phyloP scores from a whole-genome alignment of 202 grass and related monocot species.

The Cymbopogon flexuosus region DNA sequence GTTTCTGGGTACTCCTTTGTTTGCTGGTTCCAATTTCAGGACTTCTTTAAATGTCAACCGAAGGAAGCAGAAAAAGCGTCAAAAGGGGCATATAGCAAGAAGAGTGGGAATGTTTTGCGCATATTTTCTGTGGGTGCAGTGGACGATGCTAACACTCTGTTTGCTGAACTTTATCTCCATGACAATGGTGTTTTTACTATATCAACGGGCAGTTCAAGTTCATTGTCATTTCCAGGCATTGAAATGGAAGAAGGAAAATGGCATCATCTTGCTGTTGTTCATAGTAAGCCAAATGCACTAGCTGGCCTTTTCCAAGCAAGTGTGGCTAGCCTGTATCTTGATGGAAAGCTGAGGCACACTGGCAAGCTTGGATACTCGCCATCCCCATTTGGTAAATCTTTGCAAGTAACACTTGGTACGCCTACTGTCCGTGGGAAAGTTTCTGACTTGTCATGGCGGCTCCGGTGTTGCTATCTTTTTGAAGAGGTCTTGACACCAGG shows the following conservation, averaged over 20 bases:
- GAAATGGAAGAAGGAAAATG: conserved; percentile 94
- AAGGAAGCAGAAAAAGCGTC: conserved; percentile 75
- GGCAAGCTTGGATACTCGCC: conserved; percentile 95
- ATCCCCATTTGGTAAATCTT: conserved; percentile 81
- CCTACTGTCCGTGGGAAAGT: conserved; percentile 55
- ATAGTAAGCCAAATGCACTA: conserved; percentile 98
- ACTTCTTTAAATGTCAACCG: conserved; percentile 65
- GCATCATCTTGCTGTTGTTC: conserved; percentile 97
- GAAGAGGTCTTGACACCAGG: conserved; percentile 92
- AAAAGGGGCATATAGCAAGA: conserved; percentile 52
- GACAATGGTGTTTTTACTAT: conserved; percentile 90
- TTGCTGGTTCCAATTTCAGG: conserved; percentile 94
- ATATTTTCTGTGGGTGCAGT: conserved; percentile 92
- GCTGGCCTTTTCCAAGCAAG: conserved; percentile 97
- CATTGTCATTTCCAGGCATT: conserved; percentile 73
- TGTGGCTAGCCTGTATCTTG: conserved; percentile 86
- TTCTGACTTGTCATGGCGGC: conserved; percentile 74
- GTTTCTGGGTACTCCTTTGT: conserved; percentile 97
- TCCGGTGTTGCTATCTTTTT: conserved; percentile 93
- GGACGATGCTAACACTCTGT: conserved; percentile 69
- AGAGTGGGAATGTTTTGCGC: conserved; percentile 64
- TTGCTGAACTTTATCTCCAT: conserved; percentile 86
- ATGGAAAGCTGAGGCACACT: conserved; percentile 92
- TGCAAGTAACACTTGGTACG: conserved; percentile 96
- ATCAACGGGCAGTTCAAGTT: conserved; percentile 86